Conservation (phyloP, 805 yeast species). For the Candida succiphila region DNA sequence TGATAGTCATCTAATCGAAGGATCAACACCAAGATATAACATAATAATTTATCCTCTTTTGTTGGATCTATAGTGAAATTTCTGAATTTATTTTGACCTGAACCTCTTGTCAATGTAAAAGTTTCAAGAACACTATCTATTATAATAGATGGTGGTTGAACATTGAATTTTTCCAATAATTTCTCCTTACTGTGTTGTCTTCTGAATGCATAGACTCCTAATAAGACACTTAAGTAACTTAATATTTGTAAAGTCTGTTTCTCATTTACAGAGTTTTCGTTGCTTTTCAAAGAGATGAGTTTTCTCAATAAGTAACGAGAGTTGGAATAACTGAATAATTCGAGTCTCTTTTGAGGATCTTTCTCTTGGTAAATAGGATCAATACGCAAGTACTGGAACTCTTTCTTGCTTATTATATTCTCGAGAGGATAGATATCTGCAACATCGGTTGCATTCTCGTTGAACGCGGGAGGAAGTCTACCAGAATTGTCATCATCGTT, state of each 20-base stretch:
- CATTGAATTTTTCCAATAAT: conserved; percentile 50
- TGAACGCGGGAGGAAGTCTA: conserved; percentile 76
- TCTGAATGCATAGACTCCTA: conserved; percentile 73
- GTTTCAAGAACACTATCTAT: conserved; percentile 63
- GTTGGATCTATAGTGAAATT: conserved; percentile 80
- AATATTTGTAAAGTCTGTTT: conserved; percentile 54
- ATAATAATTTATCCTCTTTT: conserved; percentile 76
- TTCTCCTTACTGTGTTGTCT: conserved; percentile 50
- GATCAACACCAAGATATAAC: conserved; percentile 63
- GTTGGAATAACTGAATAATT: conserved; percentile 49
- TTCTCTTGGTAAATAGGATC: conserved; percentile 48
- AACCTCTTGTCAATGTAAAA: conserved; percentile 59
- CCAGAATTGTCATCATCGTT: conserved; percentile 46
- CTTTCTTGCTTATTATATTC: conserved; percentile 59
- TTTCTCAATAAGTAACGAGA: conserved; percentile 47
- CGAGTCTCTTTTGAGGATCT: conserved; percentile 39
- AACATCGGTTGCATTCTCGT: conserved; percentile 71
- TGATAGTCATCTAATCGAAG: conserved; percentile 69
- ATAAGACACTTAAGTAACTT: conserved; percentile 70
- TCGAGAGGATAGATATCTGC: conserved; percentile 74
- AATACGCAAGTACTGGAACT: conserved; percentile 54
- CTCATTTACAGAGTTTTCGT: conserved; percentile 30
- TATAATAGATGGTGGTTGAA: conserved; percentile 69
- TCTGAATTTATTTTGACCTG: conserved; percentile 69
- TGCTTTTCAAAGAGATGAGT: conserved; percentile 27